Percentiles rank a stretch among this genome's conserved stretches.
phyloP scores from a whole-genome alignment of 805 yeast species.

The Metschnikowia dekortorum region DNA sequence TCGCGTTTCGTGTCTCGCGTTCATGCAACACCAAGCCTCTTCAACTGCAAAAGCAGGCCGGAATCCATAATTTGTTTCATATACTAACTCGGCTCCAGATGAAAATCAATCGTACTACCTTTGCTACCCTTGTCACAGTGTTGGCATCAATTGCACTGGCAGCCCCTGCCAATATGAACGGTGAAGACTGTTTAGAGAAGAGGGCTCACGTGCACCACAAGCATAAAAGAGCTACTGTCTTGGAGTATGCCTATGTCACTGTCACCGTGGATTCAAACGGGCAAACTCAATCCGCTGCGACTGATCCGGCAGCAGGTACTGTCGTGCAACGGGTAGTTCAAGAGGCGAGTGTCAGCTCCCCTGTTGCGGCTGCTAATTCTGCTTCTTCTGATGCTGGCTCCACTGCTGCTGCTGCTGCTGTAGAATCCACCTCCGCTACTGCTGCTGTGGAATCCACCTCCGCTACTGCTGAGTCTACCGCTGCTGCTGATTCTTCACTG shows the following conservation, averaged over 20 bases:
- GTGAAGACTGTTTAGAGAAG: constrained; percentile 15
- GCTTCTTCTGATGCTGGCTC: not conserved
- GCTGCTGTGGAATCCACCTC: not conserved
- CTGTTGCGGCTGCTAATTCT: constrained; percentile 8
- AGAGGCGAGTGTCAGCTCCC: constrained; percentile 11
- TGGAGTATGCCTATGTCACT: constrained; percentile 43
- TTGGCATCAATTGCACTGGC: constrained; percentile 12
- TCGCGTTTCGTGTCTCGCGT: constrained; percentile 3
- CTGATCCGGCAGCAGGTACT: constrained; percentile 2
- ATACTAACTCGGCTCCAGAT: constrained; percentile 10
- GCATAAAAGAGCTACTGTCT: constrained; percentile 56
- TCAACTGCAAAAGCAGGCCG: not conserved
- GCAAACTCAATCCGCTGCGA: constrained; percentile 26
- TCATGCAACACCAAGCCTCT: not conserved
- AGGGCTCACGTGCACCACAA: constrained; percentile 52
- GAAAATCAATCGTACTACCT: constrained; percentile 11
- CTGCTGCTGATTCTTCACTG: constrained; percentile 31
- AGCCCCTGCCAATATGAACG: constrained; percentile 15
- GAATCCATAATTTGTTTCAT: not conserved
- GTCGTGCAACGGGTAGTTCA: not conserved
- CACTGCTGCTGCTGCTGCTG: not conserved
- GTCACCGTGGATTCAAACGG: constrained; percentile 41
- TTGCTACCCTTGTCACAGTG: constrained; percentile 11
- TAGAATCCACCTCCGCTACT: not conserved
- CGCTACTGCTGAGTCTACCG: constrained; percentile 20